Evolutionary conservation across 2,329 filamentous ascomycete genomes (phyloP).

Genomic region (Fusarium sp.): DNA sequence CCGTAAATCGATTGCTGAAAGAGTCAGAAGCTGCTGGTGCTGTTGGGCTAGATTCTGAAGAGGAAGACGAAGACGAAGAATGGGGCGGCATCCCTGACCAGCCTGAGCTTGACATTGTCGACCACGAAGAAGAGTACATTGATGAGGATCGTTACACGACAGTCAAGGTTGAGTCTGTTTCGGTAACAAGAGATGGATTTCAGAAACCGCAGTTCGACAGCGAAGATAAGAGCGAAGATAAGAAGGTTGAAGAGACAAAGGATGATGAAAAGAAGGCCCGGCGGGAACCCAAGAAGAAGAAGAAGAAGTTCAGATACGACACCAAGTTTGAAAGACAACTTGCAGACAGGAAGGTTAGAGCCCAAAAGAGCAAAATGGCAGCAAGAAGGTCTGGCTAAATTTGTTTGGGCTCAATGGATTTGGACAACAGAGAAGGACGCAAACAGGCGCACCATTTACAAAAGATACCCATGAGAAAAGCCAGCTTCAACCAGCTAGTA

Average conservation of each 20-base stretch:
- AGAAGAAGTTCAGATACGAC: constrained; percentile 94
- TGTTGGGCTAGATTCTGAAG: constrained; percentile 56
- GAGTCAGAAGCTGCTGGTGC: constrained; percentile 64
- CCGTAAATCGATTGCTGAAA: constrained; percentile 77
- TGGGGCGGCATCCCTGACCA: constrained; percentile 75
- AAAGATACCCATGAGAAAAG: constrained; percentile 50
- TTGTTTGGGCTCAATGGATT: constrained; percentile 13
- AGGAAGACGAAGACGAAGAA: constrained; percentile 61
- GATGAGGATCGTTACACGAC: constrained; percentile 97
- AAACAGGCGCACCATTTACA: constrained; percentile 39
- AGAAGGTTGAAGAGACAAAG: constrained; percentile 45
- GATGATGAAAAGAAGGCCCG: constrained; percentile 48
- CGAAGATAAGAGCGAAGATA: constrained; percentile 53
- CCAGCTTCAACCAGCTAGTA: constrained; percentile 48
- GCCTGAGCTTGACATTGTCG: constrained; percentile 64
- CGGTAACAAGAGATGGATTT: constrained; percentile 79
- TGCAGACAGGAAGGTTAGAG: constrained; percentile 75
- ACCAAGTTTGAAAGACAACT: constrained; percentile 85
- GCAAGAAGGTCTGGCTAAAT: constrained; percentile 18
- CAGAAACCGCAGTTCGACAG: constrained; percentile 61
- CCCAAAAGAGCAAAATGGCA: constrained; percentile 59
- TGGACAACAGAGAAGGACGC: constrained; percentile 32
- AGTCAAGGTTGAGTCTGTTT: constrained; percentile 91
- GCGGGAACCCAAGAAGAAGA: constrained; percentile 76
- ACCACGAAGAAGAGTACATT: constrained; percentile 92